Evolutionary conservation across 805 yeast species (phyloP), one percentile per base, ranked within the genome.

Genomic region (Candida wancherniae): DNA sequence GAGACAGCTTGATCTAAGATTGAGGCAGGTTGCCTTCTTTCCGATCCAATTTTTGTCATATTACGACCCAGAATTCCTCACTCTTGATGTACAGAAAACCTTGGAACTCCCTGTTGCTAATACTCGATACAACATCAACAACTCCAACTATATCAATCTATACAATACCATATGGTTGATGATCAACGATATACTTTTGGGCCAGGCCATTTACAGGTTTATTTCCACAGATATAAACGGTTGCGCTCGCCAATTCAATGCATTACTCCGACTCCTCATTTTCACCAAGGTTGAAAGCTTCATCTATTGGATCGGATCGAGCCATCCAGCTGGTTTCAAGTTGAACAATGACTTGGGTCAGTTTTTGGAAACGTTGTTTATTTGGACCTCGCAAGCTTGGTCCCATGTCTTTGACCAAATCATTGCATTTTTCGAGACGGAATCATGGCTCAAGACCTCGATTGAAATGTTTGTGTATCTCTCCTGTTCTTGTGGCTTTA

Each of bases 311-410:
- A 66, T 92, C 21, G 85, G 87, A 65, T 71, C 46, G 14, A 40
- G 77, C 39, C 83, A 88, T 48, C 98, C 98, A 0, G 95, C 90
- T 10, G 98, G 98, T 4, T 77, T 92, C 47, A 92, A 92, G 50
- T 71, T 92, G 31, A 92, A 92, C 54, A 80, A 77, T 37, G 96
- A 87, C 48, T 65, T 92, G 12, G 84, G 96, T 0, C 69, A 65
- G 10, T 94, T 92, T 48, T 69, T 90, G 52, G 95, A 95, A 20
- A 94, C 86, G 35, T 58, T 92, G 28, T 81, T 84, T 44, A 51
- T 83, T 7, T 90, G 97, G 96, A 82, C 87, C 9, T 67, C 88
- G 16, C 74, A 74, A 26, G 74, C 81, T 39, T 84, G 95, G 80
- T 49, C 52, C 30, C 33, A 32, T 15, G 24, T 47, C 3, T 34